A percentile compares a stretch with the other conserved stretches of the same genome.
Evolutionary conservation across 2,329 filamentous ascomycete species (phyloP).

Genomic region (Xylariaceae sp.): DNA sequence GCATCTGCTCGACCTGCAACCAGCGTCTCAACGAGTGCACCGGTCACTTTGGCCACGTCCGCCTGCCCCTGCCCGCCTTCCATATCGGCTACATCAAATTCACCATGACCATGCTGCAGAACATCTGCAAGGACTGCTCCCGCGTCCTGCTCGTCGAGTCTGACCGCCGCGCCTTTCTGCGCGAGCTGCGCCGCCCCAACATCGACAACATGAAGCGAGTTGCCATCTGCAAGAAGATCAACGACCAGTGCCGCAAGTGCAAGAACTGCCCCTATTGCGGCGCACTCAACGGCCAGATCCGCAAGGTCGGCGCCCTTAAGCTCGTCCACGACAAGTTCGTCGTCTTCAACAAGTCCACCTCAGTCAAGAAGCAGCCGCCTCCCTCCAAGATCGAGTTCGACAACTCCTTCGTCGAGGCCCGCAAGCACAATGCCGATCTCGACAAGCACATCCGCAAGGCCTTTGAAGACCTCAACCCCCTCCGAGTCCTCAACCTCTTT

Average conservation of each 20-base stretch:
- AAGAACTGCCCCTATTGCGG: slow-evolving; percentile 79
- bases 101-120: slow-evolving; percentile 86
- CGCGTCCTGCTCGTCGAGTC: slow-evolving; percentile 77
- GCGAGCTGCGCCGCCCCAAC: slow-evolving; percentile 73
- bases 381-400: slow-evolving; percentile 82
- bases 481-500: slow-evolving; percentile 87
- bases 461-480: slow-evolving; percentile 88
- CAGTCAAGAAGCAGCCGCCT: slow-evolving; percentile 79
- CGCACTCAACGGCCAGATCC: slow-evolving; percentile 83
- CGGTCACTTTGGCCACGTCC: slow-evolving; percentile 93
- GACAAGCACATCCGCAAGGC: slow-evolving; percentile 91
- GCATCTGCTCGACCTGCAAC: slow-evolving; percentile 78
- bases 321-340: slow-evolving; percentile 91
- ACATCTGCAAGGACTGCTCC: slow-evolving; percentile 95
- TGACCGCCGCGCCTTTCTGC: slow-evolving; percentile 75
- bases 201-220: slow-evolving; percentile 84
- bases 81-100: slow-evolving; percentile 96
- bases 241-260: slow-evolving; percentile 84
- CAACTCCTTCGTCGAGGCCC: slow-evolving; percentile 77
- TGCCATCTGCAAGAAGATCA: slow-evolving; percentile 83
- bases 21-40: slow-evolving; percentile 80
- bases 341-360: slow-evolving; percentile 82
- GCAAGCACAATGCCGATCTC: slow-evolving; percentile 73
- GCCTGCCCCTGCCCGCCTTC: slow-evolving; percentile 86
- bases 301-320: slow-evolving; percentile 90